Base-by-base conservation (phyloP, 2,329 filamentous ascomycete genomes). In the Fusarium odoratissimum region DNA sequence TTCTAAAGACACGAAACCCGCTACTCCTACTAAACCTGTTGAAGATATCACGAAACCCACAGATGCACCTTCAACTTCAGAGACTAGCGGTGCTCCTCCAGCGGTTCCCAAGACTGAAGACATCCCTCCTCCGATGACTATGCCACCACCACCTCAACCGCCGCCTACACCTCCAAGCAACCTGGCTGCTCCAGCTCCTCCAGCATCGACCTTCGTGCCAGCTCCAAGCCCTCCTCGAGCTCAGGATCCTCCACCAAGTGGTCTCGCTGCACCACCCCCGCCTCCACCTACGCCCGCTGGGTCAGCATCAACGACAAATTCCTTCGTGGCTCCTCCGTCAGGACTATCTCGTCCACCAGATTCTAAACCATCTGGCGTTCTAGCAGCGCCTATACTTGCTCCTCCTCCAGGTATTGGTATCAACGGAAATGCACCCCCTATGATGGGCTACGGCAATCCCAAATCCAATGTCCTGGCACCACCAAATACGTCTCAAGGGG, bases 381-480 rank as follows among this genome's bases (percentile, higher is more conserved):
- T 84, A 8, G 82, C 81, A 17, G 79, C 81, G 7, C 83, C 83
- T 3, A 69, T 81, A 6, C 80, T 84, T 35, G 82, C 80, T 13
- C 80, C 81, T 17, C 83, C 83, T 5, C 75, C 77, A 30, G 77
- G 77, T 14, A 76, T 82, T 56, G 71, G 66, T 68, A 61, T 75
- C 71, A 72, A 75, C 54, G 66, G 71, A 61, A 33, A 72, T 70
- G 67, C 71, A 16, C 56, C 64, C 14, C 78, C 80, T 4, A 80
- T 77, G 65, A 44, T 72, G 79, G 74, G 78, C 78, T 56, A 65
- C 33, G 60, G 75, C 38, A 77, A 46, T 51, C 80, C 82, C 40
- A 86, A 83, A 69, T 85, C 83, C 19, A 82, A 83, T 58, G 79
- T 85, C 30, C 81, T 86, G n/a, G 85, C 84, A 37, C 82, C 80